Evolutionary conservation across 2,329 filamentous ascomycete genomes (phyloP), one percentile per base, ranked within the genome.

Genomic region (Aspergillus pseudoterreus): DNA sequence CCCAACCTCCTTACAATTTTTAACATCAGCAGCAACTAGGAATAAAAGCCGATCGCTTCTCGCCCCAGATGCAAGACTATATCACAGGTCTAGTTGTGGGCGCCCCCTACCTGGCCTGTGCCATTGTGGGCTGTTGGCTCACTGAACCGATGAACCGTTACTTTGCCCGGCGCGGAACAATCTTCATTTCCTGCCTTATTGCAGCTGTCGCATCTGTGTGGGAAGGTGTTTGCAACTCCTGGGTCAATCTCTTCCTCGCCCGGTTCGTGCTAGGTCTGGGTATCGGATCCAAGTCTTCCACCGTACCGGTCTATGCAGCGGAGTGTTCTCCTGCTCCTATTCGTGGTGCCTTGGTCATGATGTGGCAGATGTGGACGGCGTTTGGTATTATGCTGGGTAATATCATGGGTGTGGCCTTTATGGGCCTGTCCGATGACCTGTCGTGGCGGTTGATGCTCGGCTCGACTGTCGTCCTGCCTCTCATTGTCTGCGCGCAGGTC

Each of bases 371-470:
- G 71, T 75, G 71, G 71, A 73, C 71, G 3, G 72, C 70, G 1
- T 75, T 74, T 33, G 75, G 76, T 48, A 73, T 73, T 41, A 73
- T 74, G 71, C 55, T 79, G 9, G 76, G 76, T 10, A 76, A 76
- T 56, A 74, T 75, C 52, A 75, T 76, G 63, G 75, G 74, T 12
- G 73, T 78, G 17, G 75, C 74, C 6, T 77, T 78, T 54, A 70
- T 70, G 61, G 58, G 62, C n/a, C 55, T 72, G 9, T 59, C 64
- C 5, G 45, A 56, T 9, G 82, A 84, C 22, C 75, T 79, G 22
- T 72, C 84, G 57, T 88, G 86, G 85, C 80, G 85, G 27, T 72
- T 88, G 30, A 87, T 87, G 82, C 78, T 89, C 62, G 83, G 79
- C 2, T 86, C 83, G 6, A 85, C 85, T 6, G 79, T 86, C 57